phyloP scores from a whole-genome alignment of 257 asterid genomes.

The Jasminum sambac region DNA sequence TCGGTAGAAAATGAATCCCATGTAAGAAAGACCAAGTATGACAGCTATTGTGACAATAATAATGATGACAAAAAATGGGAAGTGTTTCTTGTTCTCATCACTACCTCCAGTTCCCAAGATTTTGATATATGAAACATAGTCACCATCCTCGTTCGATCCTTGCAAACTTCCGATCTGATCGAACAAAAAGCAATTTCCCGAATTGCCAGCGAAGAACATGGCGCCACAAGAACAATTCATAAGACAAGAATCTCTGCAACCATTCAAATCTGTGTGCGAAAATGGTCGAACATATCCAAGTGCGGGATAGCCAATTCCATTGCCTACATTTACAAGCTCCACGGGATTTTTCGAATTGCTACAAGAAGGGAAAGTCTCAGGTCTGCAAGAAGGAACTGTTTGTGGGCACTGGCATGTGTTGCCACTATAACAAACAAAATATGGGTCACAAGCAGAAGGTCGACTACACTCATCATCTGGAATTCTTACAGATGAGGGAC shows the following conservation, averaged over 20 bases:
- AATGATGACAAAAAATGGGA: constrained; percentile 47
- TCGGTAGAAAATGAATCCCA: constrained; percentile 38
- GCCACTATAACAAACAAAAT: constrained; percentile 55
- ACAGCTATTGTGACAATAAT: constrained; percentile 49
- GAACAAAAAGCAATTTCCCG: constrained; percentile 70
- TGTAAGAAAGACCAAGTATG: constrained; percentile 45
- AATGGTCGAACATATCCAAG: constrained; percentile 56
- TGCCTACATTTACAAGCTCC: constrained; percentile 68
- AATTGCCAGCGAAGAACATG: constrained; percentile 56
- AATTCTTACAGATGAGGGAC: constrained; percentile 47
- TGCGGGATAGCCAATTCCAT: constrained; percentile 56
- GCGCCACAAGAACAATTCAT: constrained; percentile 74
- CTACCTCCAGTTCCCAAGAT: constrained; percentile 25
- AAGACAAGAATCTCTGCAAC: constrained; percentile 66
- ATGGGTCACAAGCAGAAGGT: constrained; percentile 83
- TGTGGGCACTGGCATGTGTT: constrained; percentile 72
- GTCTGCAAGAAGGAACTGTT: constrained; percentile 59
- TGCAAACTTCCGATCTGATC: constrained; percentile 63
- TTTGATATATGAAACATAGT: constrained; percentile 46
- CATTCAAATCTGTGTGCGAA: constrained; percentile 51
- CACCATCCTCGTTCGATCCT: constrained; percentile 34
- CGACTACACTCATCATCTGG: constrained; percentile 72
- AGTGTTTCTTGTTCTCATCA: constrained; percentile 30
- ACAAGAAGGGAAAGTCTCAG: constrained; percentile 44
- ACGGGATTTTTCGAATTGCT: constrained; percentile 28